Evolutionary conservation across 148 eudicot species (phyloP).

Genomic region (Vaccinium myrtillus): DNA sequence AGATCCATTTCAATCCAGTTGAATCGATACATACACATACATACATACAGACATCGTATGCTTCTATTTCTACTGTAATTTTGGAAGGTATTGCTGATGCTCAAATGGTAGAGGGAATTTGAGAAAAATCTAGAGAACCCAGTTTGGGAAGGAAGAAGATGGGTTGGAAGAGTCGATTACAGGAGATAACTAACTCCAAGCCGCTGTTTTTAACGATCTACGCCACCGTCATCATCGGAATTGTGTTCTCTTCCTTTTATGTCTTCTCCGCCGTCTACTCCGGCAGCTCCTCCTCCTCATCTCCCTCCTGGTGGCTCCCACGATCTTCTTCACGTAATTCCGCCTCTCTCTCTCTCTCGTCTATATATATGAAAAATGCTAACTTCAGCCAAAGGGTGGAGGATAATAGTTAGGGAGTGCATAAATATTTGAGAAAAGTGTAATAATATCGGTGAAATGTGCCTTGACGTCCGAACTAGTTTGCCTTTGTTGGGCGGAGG

Average conservation of each 20-base stretch:
- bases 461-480: no score
- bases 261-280: conserved; percentile 80
- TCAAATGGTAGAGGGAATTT: not conserved
- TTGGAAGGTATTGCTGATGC: not conserved
- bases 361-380: no score
- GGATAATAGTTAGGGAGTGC: no score
- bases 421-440: no score
- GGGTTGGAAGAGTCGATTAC: conserved; percentile 1
- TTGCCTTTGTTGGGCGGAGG: no score
- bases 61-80: not conserved
- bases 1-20: not conserved
- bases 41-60: no score
- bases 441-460: no score
- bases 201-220: conserved; percentile 79
- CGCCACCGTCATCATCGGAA: conserved; percentile 60
- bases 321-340: conserved; percentile 23
- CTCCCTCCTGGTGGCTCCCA: conserved; percentile 30
- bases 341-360: not conserved
- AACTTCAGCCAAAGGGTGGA: no score
- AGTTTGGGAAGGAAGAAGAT: not conserved
- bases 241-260: conserved; percentile 59
- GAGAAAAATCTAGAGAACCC: not conserved
- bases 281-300: conserved; percentile 20
- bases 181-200: conserved; percentile 60
- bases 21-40: not conserved